Evolutionary conservation across 805 yeast species (phyloP), one percentile per base, ranked within the genome.

Genomic region (Ogataea zsoltii): DNA sequence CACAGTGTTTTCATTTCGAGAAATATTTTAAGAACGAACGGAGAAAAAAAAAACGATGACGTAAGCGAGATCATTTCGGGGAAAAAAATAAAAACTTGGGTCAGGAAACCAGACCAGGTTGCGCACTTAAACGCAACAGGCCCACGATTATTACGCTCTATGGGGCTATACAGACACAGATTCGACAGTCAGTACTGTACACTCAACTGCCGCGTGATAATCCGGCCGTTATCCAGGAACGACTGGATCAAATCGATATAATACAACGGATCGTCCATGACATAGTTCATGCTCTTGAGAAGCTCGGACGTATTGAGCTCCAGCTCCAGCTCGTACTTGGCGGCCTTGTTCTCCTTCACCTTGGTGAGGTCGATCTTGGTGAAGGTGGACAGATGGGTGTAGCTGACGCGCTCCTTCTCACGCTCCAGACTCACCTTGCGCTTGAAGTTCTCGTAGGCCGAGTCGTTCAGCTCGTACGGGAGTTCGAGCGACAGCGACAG

Each of bases 401-500:
- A 88, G 46, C 91, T 79, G 21, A 75, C 73, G 50, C 97, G 74
- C 54, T 84, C 82, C 65, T 90, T 90, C 46, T 79, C 77, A 58
- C 97, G 72, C 34, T 79, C 77, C 47, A 76, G 60, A 18, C 74
- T 70, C 7, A 46, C 75, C 69, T 60, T 76, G 70, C 57, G 76
- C 69, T 60, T 72, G 71, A 65, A 78, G 58, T 71, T 75, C 67
- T 75, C 77, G 61, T 83, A 55, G 69, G 82, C 65, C 61, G 79
- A 66, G 67, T 63, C 69, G 35, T 62, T 65, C 46, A 76, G 81
- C 28, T 77, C 75, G 18, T 79, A 77, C 0, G 96, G 96, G 48
- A 83, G 62, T 78, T 90, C 97, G 23, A 86, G 65, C 31, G 88
- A 80, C 51, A 91, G 67, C 5, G 95, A 82, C 30, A 90, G 69